phyloP scores from a whole-genome alignment of 352 stramenopile species.

The Blastocystis sp. region DNA sequence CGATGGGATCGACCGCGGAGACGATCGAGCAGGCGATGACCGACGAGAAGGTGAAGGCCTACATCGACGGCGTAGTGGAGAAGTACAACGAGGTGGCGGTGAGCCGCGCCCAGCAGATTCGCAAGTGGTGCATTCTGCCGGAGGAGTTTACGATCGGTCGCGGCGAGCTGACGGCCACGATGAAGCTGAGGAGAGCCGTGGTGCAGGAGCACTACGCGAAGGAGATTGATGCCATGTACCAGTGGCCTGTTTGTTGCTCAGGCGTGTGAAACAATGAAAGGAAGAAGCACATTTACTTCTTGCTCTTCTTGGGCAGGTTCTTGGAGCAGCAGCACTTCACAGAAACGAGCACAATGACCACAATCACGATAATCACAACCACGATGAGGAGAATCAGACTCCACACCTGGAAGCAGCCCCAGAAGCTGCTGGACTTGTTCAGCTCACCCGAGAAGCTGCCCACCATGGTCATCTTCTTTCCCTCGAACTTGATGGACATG shows the following conservation, averaged over 20 bases:
- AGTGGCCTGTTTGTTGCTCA: constrained; percentile 32
- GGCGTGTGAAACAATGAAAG: not conserved
- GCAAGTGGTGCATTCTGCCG: constrained; percentile 82
- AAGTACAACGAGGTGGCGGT: constrained; percentile 70
- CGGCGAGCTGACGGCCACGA: constrained; percentile 87
- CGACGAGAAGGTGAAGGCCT: constrained; percentile 77
- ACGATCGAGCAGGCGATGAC: constrained; percentile 79
- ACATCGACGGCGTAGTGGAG: constrained; percentile 78
- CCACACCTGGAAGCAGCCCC: not conserved
- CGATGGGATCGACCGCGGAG: constrained; percentile 76
- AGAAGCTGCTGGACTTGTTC: not conserved
- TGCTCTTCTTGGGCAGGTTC: not conserved
- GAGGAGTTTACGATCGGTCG: constrained; percentile 84
- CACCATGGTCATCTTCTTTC: not conserved
- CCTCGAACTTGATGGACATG: not conserved
- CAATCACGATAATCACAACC: not conserved
- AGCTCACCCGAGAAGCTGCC: not conserved
- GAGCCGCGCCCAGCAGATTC: constrained; percentile 74
- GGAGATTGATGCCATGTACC: constrained; percentile 84
- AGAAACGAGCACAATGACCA: not conserved
- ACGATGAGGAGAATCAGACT: not conserved
- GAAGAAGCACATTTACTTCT: not conserved
- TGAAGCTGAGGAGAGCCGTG: constrained; percentile 90
- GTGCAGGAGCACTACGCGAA: constrained; percentile 86
- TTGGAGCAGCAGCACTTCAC: not conserved